These are phyloP conservation scores for Scenedesmus sp. DNA, from an alignment of 163 green algal genomes.

Conservation along the genomic window DNA sequence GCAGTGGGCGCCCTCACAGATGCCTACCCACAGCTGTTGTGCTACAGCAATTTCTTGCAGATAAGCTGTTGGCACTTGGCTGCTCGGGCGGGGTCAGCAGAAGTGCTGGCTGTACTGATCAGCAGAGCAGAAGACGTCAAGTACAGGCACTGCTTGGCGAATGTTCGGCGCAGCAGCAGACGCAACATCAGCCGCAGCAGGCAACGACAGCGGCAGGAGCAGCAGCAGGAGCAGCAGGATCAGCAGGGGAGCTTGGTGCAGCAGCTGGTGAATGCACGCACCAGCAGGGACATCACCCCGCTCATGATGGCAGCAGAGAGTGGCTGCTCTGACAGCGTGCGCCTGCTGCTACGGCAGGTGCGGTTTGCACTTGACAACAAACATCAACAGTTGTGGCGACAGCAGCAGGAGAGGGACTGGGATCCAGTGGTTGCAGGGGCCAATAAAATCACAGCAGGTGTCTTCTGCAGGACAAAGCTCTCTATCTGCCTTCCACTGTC, in stretches of 20 bases:
- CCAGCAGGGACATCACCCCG: background rate
- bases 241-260: background rate
- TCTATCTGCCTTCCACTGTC: too few species aligned
- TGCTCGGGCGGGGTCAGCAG: background rate
- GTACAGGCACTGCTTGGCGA: background rate
- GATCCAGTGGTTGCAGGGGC: too few species aligned
- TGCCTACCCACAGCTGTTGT: background rate
- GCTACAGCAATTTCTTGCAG: conserved; percentile 4
- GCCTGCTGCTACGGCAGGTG: background rate
- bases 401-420: too few species aligned
- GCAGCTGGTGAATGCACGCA: conserved; percentile 7
- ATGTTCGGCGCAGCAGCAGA: background rate
- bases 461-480: too few species aligned
- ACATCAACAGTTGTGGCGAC: background rate
- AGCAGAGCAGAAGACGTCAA: background rate
- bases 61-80: background rate
- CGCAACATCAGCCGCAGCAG: background rate
- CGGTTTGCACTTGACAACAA: background rate
- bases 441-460: too few species aligned
- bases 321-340: background rate
- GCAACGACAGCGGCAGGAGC: background rate
- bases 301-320: conserved; percentile 3
- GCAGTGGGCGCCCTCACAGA: background rate
- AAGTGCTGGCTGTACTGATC: background rate
- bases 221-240: background rate